Conservation (phyloP, 192 early-diverging fungal species). For the Geranomyces variabilis region DNA sequence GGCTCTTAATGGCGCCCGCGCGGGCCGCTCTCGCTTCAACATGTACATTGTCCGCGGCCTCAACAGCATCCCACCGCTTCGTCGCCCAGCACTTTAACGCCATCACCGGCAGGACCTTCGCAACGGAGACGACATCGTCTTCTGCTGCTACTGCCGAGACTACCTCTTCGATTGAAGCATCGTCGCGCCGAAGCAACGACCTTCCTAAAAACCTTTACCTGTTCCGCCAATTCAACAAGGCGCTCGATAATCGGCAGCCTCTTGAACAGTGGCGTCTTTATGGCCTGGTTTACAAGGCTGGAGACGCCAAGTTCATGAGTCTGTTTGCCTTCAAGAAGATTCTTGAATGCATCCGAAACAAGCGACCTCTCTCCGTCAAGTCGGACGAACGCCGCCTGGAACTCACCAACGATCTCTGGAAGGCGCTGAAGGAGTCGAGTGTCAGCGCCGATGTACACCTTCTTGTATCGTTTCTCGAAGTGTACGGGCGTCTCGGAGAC, state of each 20-base stretch:
- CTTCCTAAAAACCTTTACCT: background rate
- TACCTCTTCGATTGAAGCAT: too few species aligned
- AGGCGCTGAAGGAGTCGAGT: background rate
- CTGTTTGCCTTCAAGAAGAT: background rate
- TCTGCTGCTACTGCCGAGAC: too few species aligned
- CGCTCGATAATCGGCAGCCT: background rate
- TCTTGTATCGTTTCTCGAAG: background rate
- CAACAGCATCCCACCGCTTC: too few species aligned
- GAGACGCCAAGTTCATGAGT: background rate
- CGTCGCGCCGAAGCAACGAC: background rate
- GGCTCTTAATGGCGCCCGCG: too few species aligned
- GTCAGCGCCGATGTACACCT: background rate
- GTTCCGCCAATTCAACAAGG: constrained; percentile 1
- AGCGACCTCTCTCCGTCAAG: background rate
- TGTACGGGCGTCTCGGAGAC: background rate
- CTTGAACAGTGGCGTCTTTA: background rate
- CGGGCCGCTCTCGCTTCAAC: too few species aligned
- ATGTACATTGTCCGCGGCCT: too few species aligned
- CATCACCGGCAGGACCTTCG: too few species aligned
- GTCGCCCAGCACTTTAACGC: too few species aligned
- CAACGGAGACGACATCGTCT: too few species aligned
- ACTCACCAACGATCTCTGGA: background rate
- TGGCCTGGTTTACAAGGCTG: background rate
- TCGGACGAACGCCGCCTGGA: background rate
- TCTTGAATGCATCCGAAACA: background rate